Base-by-base conservation (phyloP, 495 filamentous ascomycete genomes). In the Letharia columbiana region DNA sequence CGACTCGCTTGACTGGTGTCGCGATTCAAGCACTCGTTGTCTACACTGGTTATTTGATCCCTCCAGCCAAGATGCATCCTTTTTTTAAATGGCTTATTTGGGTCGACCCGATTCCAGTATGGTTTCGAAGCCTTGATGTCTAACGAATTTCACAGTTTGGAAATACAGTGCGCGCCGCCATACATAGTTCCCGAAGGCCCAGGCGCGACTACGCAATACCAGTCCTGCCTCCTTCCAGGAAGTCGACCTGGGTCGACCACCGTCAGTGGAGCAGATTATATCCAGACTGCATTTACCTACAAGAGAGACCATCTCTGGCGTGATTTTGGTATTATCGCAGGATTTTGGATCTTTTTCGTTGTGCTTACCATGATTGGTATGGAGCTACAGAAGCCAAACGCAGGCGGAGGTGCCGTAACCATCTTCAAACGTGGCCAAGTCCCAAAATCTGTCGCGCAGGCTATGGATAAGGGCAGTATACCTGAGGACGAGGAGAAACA, bases 11-110 rank as follows among this genome's bases (percentile, higher is more conserved):
- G 41, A 87, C 87, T 18, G 85, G 86, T 63, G 84, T 89, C 39
- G 71, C 82, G 2, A 84, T 90, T 15, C 78, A 84, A 64, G 82
- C 81, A 2, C 73, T 92, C 15, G 74, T 94, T 61, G 87, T 95
- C 7, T 96, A 93, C 72, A 92, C 89, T 17, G 91, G 91, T 39
- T 96, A 88, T 73, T 75, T 90, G 12, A 89, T 95, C 49, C 88
- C 89, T 4, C 84, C 83, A 0, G 79, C 75, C 52, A 82, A 87
- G 63, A 92, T 94, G 90, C 84, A 85, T 63, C 85, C 88, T 0
- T 95, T 89, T 89, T 86, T 92, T 61, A 81, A 83, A 61, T 96
- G 91, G 91, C 76, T 93, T 2, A 82, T 81, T 20, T 88, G 84
- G 77, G 81, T 94, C 64, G 89, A 93, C 64, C 91, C 91, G 0